A percentile compares a stretch with the other conserved stretches of the same genome.
Conservation (phyloP, 345 rosid species). For the Melaleuca quinquenervia region DNA sequence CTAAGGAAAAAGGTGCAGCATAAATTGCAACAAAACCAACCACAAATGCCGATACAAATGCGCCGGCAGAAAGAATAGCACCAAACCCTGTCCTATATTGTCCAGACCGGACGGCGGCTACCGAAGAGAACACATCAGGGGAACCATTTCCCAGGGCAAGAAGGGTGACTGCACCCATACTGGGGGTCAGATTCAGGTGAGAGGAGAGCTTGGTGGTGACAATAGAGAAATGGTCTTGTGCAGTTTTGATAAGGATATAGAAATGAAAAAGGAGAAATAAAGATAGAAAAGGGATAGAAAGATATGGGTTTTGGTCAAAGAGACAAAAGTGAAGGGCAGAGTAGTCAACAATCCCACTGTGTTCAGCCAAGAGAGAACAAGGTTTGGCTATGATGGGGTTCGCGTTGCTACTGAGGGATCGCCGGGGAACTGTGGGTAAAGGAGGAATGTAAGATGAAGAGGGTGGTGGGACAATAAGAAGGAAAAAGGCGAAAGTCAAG, state of each 20-base stretch:
- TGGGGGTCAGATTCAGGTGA: constrained; percentile 65
- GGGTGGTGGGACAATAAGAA: constrained; percentile 15
- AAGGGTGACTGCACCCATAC: constrained; percentile 90
- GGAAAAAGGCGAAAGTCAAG: constrained; percentile 32
- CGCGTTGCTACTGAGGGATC: constrained; percentile 14
- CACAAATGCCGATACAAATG: constrained; percentile 83
- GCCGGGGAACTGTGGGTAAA: constrained; percentile 17
- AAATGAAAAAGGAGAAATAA: constrained; percentile 60
- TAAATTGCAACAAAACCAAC: constrained; percentile 93
- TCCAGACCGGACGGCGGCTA: constrained; percentile 71
- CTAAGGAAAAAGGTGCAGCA: constrained; percentile 75
- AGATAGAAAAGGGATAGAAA: constrained; percentile 50
- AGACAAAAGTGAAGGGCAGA: constrained; percentile 53
- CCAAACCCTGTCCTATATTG: constrained; percentile 87
- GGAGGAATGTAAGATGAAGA: not conserved
- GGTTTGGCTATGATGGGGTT: constrained; percentile 16
- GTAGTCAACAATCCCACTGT: constrained; percentile 41
- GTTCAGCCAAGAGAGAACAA: constrained; percentile 19
- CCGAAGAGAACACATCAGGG: constrained; percentile 86
- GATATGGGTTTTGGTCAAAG: constrained; percentile 25
- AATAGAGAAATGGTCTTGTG: constrained; percentile 81
- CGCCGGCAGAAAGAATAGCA: constrained; percentile 84
- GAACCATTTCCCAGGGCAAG: constrained; percentile 93
- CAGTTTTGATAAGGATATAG: constrained; percentile 87
- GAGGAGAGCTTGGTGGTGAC: constrained; percentile 80